phyloP scores from a whole-genome alignment of 2,329 filamentous ascomycete species.

The Tolypocladium endophyticum region DNA sequence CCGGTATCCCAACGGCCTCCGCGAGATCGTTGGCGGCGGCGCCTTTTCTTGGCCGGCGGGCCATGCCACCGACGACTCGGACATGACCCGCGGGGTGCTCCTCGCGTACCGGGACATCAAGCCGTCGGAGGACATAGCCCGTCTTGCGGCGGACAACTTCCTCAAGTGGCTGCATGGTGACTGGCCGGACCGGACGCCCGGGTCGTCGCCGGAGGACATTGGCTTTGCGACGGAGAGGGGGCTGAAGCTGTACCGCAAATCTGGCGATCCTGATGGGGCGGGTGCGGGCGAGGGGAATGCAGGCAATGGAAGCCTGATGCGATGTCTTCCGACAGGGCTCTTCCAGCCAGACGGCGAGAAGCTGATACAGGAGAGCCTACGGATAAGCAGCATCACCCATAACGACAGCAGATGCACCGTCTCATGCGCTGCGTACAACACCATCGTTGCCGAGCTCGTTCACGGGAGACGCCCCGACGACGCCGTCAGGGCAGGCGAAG shows the following conservation, averaged over 20 bases:
- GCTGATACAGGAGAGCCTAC: slow-evolving; percentile 19
- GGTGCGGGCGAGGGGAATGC: slow-evolving; percentile 27
- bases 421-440: slow-evolving; percentile 29
- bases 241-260: slow-evolving; percentile 16
- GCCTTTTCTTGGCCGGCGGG: slow-evolving; percentile 29
- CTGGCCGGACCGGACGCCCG: slow-evolving; percentile 28
- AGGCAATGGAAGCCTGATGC: slow-evolving; percentile 37
- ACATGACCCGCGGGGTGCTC: slow-evolving; percentile 33
- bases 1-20: slow-evolving; percentile 24
- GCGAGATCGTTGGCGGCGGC: slow-evolving; percentile 33
- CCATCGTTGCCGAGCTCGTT: slow-evolving; percentile 22
- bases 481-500: slow-evolving; percentile 18
- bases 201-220: slow-evolving; percentile 24
- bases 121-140: slow-evolving; percentile 17
- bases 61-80: slow-evolving; percentile 37
- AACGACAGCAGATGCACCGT: slow-evolving; percentile 23
- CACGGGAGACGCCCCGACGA: slow-evolving; percentile 9
- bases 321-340: slow-evolving; percentile 33
- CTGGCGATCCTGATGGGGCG: slow-evolving; percentile 16
- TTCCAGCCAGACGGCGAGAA: slow-evolving; percentile 19
- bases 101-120: slow-evolving; percentile 26
- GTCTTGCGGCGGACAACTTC: slow-evolving; percentile 25
- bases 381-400: slow-evolving; percentile 29
- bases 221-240: slow-evolving; percentile 27
- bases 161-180: slow-evolving; percentile 29